phyloP scores from a whole-genome alignment of 306 rosid species.

The Acacia crassicarpa region DNA sequence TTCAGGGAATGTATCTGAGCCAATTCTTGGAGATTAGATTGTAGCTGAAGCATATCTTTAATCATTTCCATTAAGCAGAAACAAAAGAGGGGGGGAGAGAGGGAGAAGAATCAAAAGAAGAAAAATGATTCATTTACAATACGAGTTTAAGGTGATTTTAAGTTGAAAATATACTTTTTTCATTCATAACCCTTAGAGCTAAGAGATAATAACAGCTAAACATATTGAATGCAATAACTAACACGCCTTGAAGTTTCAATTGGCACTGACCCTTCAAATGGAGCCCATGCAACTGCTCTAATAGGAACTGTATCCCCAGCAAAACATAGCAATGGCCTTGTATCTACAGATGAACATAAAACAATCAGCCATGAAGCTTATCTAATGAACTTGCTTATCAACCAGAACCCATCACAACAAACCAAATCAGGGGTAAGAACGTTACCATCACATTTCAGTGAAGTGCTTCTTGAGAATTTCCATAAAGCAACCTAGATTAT shows the following conservation, averaged over 20 bases:
- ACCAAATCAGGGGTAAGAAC: constrained; percentile 25
- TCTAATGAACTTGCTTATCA: constrained; percentile 18
- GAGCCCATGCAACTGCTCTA: constrained; percentile 92
- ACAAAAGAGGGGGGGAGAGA: not conserved
- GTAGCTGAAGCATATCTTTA: constrained; percentile 18
- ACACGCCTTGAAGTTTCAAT: constrained; percentile 23
- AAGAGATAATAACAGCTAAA: constrained; percentile 1
- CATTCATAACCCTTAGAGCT: constrained; percentile 11
- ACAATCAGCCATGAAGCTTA: constrained; percentile 23
- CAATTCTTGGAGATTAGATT: constrained; percentile 19
- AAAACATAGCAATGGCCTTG: constrained; percentile 80
- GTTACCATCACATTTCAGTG: constrained; percentile 61
- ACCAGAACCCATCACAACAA: constrained; percentile 20
- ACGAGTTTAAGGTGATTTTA: not conserved
- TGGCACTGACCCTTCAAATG: constrained; percentile 69
- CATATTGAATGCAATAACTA: constrained; percentile 20
- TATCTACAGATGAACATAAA: constrained; percentile 57
- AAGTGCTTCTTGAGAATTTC: constrained; percentile 63
- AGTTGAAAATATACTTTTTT: not conserved
- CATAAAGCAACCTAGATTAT: constrained; percentile 82
- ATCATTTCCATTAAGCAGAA: constrained; percentile 9
- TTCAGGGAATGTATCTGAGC: constrained; percentile 10
- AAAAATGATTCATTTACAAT: not conserved
- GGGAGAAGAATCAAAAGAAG: not conserved
- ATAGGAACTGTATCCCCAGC: constrained; percentile 84